Evolutionary conservation across 1,284 basidiomycete species (phyloP).

Genomic region (Jaminaea rosea): DNA sequence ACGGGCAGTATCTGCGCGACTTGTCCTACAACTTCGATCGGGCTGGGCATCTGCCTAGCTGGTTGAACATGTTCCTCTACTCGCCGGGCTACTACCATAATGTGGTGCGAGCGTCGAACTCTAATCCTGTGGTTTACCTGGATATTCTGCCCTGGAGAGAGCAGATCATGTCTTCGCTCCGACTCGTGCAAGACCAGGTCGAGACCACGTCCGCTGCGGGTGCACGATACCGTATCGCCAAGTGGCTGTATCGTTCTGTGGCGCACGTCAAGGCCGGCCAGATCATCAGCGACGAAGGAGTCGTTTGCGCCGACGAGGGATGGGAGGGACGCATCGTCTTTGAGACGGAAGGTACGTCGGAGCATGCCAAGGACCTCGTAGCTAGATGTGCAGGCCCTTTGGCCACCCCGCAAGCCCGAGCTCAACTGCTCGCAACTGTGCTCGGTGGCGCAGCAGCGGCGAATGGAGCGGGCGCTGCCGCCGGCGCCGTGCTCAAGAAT

Average conservation of each 20-base stretch:
- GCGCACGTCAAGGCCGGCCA: conserved; percentile 27
- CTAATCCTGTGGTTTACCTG: conserved; percentile 38
- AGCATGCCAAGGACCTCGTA: conserved; percentile 38
- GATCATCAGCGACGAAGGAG: conserved; percentile 23
- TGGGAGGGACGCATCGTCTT: conserved; percentile 23
- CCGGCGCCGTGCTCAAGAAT: conserved; percentile 9
- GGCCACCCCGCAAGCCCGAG: conserved; percentile 22
- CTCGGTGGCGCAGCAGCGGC: conserved; percentile 19
- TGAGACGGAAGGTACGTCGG: conserved; percentile 41
- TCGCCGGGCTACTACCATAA: conserved; percentile 49
- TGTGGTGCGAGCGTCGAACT: conserved; percentile 34
- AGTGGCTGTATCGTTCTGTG: conserved; percentile 48
- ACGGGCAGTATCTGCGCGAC: conserved; percentile 45
- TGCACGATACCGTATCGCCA: conserved; percentile 44
- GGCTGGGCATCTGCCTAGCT: conserved; percentile 48
- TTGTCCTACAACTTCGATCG: conserved; percentile 44
- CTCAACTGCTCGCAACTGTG: conserved; percentile 24
- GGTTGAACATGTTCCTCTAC: conserved; percentile 46
- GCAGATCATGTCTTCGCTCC: conserved; percentile 42
- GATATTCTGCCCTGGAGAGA: conserved; percentile 44
- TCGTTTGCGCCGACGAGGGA: conserved; percentile 20
- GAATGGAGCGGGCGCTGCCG: conserved; percentile 15
- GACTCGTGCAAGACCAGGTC: conserved; percentile 47
- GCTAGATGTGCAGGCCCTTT: conserved; percentile 26
- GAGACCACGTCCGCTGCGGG: conserved; percentile 44